Evolutionary conservation across 2,329 filamentous ascomycete genomes (phyloP).

Genomic region (Aspergillus neotritici): DNA sequence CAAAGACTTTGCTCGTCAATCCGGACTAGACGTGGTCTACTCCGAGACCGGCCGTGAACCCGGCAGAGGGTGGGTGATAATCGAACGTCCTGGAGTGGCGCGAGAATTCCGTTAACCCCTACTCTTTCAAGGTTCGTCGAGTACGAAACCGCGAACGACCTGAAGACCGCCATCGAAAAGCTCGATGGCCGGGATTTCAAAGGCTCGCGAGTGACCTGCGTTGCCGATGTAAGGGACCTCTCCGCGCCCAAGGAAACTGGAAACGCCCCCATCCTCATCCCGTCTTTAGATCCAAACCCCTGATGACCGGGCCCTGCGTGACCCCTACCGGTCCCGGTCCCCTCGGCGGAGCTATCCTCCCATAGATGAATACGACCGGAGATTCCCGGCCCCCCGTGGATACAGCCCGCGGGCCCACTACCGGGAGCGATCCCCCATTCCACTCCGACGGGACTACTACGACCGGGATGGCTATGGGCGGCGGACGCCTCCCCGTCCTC

Average conservation of each 20-base stretch:
- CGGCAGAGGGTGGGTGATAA: conserved; percentile 71
- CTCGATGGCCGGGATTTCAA: conserved; percentile 92
- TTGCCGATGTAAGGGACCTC: conserved; percentile 66
- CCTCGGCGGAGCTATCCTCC: conserved; percentile 63
- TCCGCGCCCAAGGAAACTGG: conserved; percentile 14
- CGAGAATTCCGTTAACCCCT: conserved; percentile 21
- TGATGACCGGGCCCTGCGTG: conserved; percentile 65
- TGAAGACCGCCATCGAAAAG: conserved; percentile 89
- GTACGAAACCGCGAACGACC: conserved; percentile 86
- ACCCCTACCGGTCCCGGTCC: conserved; percentile 74
- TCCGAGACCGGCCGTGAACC: conserved; percentile 92
- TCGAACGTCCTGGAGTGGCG: conserved; percentile 13
- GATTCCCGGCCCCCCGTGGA: conserved; percentile 69
- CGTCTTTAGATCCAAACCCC: conserved; percentile 56
- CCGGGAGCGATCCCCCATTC: conserved; percentile 75
- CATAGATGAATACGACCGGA: conserved; percentile 75
- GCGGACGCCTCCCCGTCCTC: conserved; percentile 72
- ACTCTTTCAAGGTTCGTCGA: conserved; percentile 73
- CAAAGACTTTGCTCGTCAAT: conserved; percentile 98
- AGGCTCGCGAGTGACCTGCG: conserved; percentile 75
- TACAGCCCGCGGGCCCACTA: conserved; percentile 84
- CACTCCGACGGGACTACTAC: conserved; percentile 73
- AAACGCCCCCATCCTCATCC: conserved; percentile 22
- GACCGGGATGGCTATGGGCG: conserved; percentile 71
- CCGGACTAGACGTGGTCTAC: conserved; percentile 95